These are phyloP conservation scores for Aspergillus costaricaensis DNA, from an alignment of 2,329 filamentous ascomycete genomes.

Conservation along the genomic window DNA sequence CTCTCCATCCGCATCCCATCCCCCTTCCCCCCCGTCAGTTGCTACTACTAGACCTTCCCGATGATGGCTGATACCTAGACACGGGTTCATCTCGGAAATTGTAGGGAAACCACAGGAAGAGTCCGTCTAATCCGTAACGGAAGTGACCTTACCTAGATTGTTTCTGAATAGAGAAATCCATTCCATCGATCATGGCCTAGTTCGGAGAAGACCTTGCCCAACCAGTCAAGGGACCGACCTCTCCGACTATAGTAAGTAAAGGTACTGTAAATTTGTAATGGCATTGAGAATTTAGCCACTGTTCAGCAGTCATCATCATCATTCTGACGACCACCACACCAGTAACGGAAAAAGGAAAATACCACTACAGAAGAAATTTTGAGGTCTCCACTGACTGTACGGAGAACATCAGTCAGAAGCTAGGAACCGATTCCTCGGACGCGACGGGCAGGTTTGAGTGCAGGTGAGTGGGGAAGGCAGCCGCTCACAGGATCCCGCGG, in stretches of 20 bases:
- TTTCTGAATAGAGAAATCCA: not conserved
- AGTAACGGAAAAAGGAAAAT: slow-evolving; percentile 17
- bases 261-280: slow-evolving; percentile 2
- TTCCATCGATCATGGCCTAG: slow-evolving; percentile 4
- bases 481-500: slow-evolving; percentile 33
- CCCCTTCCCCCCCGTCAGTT: not conserved
- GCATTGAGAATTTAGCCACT: slow-evolving; percentile 7
- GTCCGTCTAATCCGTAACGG: slow-evolving; percentile 9
- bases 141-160: not conserved
- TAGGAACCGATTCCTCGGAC: slow-evolving; percentile 37
- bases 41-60: slow-evolving; percentile 1
- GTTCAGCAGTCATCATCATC: slow-evolving; percentile 6
- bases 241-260: not conserved
- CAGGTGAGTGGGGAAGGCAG: slow-evolving; percentile 31
- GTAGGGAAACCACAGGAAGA: slow-evolving; percentile 8
- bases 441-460: slow-evolving; percentile 24
- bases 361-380: slow-evolving; percentile 10
- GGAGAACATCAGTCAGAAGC: slow-evolving; percentile 20
- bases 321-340: slow-evolving; percentile 16
- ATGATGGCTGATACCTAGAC: slow-evolving; percentile 7
- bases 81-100: slow-evolving; percentile 11
- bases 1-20: not conserved
- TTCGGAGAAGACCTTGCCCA: not conserved
- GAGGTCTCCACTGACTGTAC: slow-evolving; percentile 22
- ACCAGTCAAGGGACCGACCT: not conserved